A percentile compares a stretch with the other conserved stretches of the same genome.
These are phyloP conservation scores for Acephala macrosclerotiorum DNA, from an alignment of 2,329 filamentous ascomycete genomes.

Conservation along the genomic window DNA sequence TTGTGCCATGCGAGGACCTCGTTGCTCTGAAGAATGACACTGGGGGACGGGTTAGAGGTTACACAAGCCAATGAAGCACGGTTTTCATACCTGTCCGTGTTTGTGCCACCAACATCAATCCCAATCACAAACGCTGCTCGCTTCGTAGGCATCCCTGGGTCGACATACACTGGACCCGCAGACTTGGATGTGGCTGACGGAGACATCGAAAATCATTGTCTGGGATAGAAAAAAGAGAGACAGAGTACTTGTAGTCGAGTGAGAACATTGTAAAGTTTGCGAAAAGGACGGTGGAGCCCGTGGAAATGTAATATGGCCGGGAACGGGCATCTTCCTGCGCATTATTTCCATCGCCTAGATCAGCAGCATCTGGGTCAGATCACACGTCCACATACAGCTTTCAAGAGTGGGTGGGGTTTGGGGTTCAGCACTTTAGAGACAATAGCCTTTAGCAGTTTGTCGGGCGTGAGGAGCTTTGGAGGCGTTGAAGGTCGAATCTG, in stretches of 20 bases:
- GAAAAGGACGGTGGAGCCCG: conserved; percentile 12
- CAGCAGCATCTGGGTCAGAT: conserved; percentile 6
- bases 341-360: conserved; percentile 31
- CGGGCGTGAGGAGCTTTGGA: neutral
- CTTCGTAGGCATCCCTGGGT: conserved; percentile 33
- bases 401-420: conserved; percentile 9
- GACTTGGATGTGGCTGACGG: conserved; percentile 16
- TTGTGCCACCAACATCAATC: conserved; percentile 67
- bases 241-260: conserved; percentile 3
- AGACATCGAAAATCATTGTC: conserved; percentile 24
- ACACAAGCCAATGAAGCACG: neutral
- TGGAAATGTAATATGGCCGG: neutral
- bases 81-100: conserved; percentile 49
- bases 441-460: conserved; percentile 3
- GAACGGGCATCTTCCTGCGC: conserved; percentile 11
- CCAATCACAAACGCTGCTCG: conserved; percentile 39
- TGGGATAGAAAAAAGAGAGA: conserved; percentile 4
- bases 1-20: conserved; percentile 52
- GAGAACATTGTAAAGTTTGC: conserved; percentile 11
- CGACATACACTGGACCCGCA: conserved; percentile 12
- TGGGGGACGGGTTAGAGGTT: conserved; percentile 10
- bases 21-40: conserved; percentile 38
- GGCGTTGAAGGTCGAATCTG: neutral
- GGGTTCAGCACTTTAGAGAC: conserved; percentile 11
- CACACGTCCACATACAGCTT: conserved; percentile 6